Conservation (phyloP, 768 basidiomycete species). For the Termitomyces sp. region DNA sequence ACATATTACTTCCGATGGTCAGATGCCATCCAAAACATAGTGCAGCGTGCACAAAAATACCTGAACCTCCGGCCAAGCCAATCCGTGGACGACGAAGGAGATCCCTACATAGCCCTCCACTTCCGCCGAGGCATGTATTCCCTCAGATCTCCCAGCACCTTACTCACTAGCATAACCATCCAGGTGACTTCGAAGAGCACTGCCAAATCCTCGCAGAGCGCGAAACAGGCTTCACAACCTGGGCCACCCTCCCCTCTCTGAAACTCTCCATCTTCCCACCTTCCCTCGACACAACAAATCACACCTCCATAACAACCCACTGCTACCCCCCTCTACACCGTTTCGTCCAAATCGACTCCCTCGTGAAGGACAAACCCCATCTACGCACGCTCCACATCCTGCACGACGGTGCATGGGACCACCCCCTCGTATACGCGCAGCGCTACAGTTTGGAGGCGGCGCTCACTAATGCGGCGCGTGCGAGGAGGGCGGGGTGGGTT, state of each 20-base stretch:
- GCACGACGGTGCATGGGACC: slow-evolving; percentile 44
- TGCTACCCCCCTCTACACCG: slow-evolving; percentile 37
- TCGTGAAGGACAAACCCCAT: slow-evolving; percentile 29
- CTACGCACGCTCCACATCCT: slow-evolving; percentile 35
- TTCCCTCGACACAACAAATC: slow-evolving; percentile 27
- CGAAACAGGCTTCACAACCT: slow-evolving; percentile 37
- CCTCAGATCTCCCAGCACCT: neutral
- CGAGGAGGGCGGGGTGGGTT: slow-evolving; percentile 27
- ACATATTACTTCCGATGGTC: slow-evolving; percentile 38
- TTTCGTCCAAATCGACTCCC: slow-evolving; percentile 30
- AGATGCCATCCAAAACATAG: slow-evolving; percentile 24
- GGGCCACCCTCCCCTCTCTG: slow-evolving; percentile 39
- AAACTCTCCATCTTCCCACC: slow-evolving; percentile 25
- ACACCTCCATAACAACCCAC: slow-evolving; percentile 34
- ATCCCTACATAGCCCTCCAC: slow-evolving; percentile 42
- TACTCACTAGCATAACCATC: neutral
- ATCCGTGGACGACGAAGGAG: slow-evolving; percentile 18
- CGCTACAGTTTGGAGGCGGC: slow-evolving; percentile 32
- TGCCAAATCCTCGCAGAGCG: slow-evolving; percentile 29
- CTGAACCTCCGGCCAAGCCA: slow-evolving; percentile 25
- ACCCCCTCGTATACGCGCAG: slow-evolving; percentile 37
- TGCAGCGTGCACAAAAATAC: slow-evolving; percentile 26
- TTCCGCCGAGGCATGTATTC: slow-evolving; percentile 32
- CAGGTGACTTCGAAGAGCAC: slow-evolving; percentile 39
- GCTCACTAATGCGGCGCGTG: slow-evolving; percentile 28